Evolutionary conservation across 768 basidiomycete genomes (phyloP), one percentile per base, ranked within the genome.

Genomic region (Tylopilus vinaceipallidus): DNA sequence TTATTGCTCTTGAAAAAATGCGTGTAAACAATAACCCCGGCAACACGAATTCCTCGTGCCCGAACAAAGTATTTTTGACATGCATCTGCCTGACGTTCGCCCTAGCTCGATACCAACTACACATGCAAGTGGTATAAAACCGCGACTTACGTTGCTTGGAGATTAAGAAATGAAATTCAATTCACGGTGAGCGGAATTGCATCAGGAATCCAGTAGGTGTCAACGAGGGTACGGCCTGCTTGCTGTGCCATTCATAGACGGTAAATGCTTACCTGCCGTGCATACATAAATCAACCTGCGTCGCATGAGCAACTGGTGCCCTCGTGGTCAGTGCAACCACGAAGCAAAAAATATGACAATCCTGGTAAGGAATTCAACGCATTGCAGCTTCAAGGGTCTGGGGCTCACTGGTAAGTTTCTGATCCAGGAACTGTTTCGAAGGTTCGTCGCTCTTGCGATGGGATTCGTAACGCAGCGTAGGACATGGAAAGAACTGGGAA

Each of bases 271-370:
- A 26, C 24, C 35, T 50, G 40, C 44, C 54, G 47, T 45, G 42
- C 44, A 62, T 62, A 66, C 62, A 58, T 56, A 65, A 60, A 49
- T 55, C 53, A 46, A 37, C 49, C 52, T 52, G 46, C 24, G 9
- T 43, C 46, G 63, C 43, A 50, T n/a, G 49, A 39, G 45, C 20
- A 51, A 47, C 41, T 29, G 38, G 45, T 29, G 41, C 50, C 58
- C 60, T 60, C 60, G 63, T 67, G 65, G 62, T 50, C 34, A 50
- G 47, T 47, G 34, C 56, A 58, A 56, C 46, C 52, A 48, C 55
- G 57, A 55, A 60, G 49, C 45, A 26, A 60, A 52, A 50, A 39
- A n/a, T n/a, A 66, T 66, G 64, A 41, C 64, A 26, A 60, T 66
- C 53, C 50, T 67, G 63, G 64, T 66, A 48, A 62, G 64, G 40